Conservation (phyloP, 2,329 filamentous ascomycete species). For the Neofusicoccum ribis region DNA sequence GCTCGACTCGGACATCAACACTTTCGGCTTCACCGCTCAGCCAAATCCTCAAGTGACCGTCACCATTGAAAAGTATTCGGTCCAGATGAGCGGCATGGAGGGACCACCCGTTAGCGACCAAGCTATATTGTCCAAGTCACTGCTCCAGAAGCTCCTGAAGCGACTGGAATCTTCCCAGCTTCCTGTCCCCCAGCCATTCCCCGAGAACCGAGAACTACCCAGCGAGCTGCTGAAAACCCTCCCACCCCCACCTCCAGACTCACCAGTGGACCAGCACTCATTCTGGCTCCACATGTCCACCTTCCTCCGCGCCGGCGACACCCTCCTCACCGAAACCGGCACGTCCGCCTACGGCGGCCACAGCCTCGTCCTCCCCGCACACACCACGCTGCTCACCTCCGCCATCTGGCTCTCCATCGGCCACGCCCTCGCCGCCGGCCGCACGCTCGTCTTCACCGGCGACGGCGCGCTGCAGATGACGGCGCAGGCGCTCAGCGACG, state of each 20-base stretch:
- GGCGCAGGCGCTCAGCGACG: slow-evolving; percentile 38
- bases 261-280: too few relatives aligned
- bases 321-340: slow-evolving; percentile 60
- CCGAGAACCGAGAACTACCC: neutral
- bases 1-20: slow-evolving; percentile 51
- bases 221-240: neutral
- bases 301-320: slow-evolving; percentile 54
- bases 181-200: neutral
- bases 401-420: slow-evolving; percentile 62
- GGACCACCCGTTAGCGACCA: slow-evolving; percentile 55
- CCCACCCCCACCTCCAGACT: too few relatives aligned
- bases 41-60: slow-evolving; percentile 29
- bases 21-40: slow-evolving; percentile 40
- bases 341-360: slow-evolving; percentile 41
- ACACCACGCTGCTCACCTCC: slow-evolving; percentile 50
- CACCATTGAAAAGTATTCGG: neutral
- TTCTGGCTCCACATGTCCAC: slow-evolving; percentile 26
- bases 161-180: neutral
- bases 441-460: slow-evolving; percentile 36
- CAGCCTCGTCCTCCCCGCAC: slow-evolving; percentile 40
- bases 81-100: too few relatives aligned
- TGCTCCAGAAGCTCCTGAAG: neutral
- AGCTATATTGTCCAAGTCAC: slow-evolving; percentile 63
- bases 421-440: slow-evolving; percentile 57
- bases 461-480: slow-evolving; percentile 42